These are phyloP conservation scores for Fusarium sp. DNA, from an alignment of 2,329 filamentous ascomycete genomes.

Conservation along the genomic window DNA sequence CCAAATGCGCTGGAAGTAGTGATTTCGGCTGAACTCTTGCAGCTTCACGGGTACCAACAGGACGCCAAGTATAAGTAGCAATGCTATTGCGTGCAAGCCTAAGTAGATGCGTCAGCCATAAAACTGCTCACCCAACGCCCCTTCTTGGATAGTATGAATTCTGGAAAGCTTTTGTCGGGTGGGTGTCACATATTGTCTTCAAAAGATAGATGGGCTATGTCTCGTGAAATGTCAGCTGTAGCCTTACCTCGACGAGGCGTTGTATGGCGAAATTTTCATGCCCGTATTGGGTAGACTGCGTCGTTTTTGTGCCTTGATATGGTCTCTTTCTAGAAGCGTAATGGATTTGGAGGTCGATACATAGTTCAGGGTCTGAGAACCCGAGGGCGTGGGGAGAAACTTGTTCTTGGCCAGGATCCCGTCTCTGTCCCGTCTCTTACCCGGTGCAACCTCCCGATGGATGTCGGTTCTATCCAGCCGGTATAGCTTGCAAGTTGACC, in stretches of 20 bases:
- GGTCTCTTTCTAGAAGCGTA: background rate
- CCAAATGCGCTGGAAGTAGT: constrained; percentile 9
- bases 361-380: background rate
- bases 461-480: constrained; percentile 21
- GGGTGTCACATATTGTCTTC: constrained; percentile 17
- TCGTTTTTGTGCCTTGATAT: background rate
- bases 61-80: constrained; percentile 19
- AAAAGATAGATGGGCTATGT: constrained; percentile 5
- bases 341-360: background rate
- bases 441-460: constrained; percentile 37
- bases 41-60: constrained; percentile 29
- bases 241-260: constrained; percentile 25
- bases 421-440: constrained; percentile 15
- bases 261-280: background rate
- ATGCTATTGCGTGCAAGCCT: constrained; percentile 29
- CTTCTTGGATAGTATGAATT: constrained; percentile 10
- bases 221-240: constrained; percentile 17
- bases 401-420: constrained; percentile 5
- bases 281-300: background rate
- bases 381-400: constrained; percentile 1
- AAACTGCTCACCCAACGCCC: constrained; percentile 8
- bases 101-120: constrained; percentile 32
- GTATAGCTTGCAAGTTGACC: constrained; percentile 22
- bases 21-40: constrained; percentile 33
- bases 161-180: constrained; percentile 19